A percentile compares a stretch with the other conserved stretches of the same genome.
These are phyloP conservation scores for Ligustrum vulgare DNA, from an alignment of 257 asterid species.

Conservation along the genomic window DNA sequence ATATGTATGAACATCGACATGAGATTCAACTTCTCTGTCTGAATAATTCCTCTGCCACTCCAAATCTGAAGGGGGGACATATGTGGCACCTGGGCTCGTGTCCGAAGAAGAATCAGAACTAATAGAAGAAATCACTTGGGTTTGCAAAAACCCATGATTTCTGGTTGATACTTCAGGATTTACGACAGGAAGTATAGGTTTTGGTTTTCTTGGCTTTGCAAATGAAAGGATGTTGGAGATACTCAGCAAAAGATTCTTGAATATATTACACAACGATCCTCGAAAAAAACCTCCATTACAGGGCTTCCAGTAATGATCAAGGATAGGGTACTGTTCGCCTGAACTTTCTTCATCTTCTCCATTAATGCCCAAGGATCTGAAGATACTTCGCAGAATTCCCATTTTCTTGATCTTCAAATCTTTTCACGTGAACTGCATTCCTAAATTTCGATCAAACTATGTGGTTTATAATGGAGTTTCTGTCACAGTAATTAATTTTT, in stretches of 20 bases:
- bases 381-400: constrained; percentile 17
- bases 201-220: background rate
- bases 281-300: background rate
- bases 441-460: background rate
- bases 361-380: background rate
- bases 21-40: no score
- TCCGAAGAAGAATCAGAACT: background rate
- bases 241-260: background rate
- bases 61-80: background rate
- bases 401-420: constrained; percentile 12
- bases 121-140: background rate
- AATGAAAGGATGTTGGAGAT: background rate
- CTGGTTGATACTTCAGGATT: background rate
- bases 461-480: background rate
- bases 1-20: no score
- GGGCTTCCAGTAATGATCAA: background rate
- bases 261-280: background rate
- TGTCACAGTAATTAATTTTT: no score
- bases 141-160: background rate
- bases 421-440: background rate
- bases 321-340: background rate
- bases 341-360: constrained; percentile 7
- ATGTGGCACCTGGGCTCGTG: background rate
- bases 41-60: background rate
- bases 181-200: background rate